These are phyloP conservation scores for Grammothele lineata DNA, from an alignment of 768 basidiomycete genomes.

Conservation along the genomic window DNA sequence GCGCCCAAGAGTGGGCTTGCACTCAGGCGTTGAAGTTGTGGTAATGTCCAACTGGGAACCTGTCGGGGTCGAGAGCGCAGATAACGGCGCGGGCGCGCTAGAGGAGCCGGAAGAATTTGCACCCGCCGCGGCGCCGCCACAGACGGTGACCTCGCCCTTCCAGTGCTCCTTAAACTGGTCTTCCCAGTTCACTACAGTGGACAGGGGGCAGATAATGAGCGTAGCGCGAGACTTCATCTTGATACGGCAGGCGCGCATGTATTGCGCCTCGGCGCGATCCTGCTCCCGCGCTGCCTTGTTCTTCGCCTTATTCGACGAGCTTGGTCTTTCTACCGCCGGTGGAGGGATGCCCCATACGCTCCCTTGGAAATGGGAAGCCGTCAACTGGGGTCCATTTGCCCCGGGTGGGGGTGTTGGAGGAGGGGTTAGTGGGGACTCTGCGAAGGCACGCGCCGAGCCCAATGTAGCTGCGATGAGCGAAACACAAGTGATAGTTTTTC, in stretches of 20 bases:
- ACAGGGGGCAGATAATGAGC: constrained; percentile 93
- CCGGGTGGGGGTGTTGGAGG: constrained; percentile 33
- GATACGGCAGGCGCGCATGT: constrained; percentile 67
- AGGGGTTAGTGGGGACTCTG: constrained; percentile 45
- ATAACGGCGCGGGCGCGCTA: constrained; percentile 20
- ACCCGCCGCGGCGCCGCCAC: constrained; percentile 67
- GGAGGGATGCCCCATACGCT: constrained; percentile 83
- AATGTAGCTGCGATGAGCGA: constrained; percentile 90
- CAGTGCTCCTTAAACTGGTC: constrained; percentile 98
- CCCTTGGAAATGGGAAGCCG: constrained; percentile 63
- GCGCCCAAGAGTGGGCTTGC: constrained; percentile 13
- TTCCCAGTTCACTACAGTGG: constrained; percentile 98
- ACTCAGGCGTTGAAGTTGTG: constrained; percentile 9
- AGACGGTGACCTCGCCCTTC: constrained; percentile 80
- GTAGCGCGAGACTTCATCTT: constrained; percentile 86
- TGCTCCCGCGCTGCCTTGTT: constrained; percentile 61
- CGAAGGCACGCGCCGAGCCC: constrained; percentile 62
- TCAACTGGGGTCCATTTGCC: constrained; percentile 30
- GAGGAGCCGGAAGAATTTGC: constrained; percentile 13
- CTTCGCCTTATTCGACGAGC: constrained; percentile 47
- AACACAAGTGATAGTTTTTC: constrained; percentile 95
- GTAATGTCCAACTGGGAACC: constrained; percentile 16
- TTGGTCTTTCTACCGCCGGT: constrained; percentile 17
- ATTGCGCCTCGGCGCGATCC: constrained; percentile 69
- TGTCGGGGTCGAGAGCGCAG: constrained; percentile 6